These are phyloP conservation scores for Claviceps cyperi DNA, from an alignment of 2,329 filamentous ascomycete genomes.

Conservation along the genomic window DNA sequence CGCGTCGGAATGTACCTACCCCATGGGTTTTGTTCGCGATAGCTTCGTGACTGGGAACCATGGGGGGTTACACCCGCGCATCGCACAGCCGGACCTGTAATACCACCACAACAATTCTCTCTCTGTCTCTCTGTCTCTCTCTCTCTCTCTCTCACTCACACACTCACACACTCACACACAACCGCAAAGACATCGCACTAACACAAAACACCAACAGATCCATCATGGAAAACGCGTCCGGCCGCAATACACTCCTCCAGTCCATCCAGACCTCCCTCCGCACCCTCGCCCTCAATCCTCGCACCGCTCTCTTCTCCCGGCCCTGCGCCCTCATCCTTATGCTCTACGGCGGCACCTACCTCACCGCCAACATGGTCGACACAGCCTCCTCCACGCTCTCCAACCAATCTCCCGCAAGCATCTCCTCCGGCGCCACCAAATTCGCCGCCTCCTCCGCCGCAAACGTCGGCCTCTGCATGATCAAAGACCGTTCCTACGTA, in stretches of 20 bases:
- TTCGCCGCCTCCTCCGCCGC: conserved; percentile 68
- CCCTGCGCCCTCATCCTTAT: conserved; percentile 56
- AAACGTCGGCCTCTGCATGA: conserved; percentile 74
- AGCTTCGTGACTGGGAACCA: not conserved
- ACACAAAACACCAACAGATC: conserved; percentile 29
- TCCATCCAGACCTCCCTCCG: conserved; percentile 46
- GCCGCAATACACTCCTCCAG: conserved; percentile 41
- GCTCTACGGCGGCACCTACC: conserved; percentile 79
- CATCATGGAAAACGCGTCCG: conserved; percentile 73
- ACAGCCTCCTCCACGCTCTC: conserved; percentile 54
- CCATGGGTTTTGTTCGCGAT: no score
- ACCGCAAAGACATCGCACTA: no score
- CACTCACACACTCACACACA: no score
- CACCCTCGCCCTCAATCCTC: conserved; percentile 44
- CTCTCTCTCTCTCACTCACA: no score
- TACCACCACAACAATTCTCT: not conserved
- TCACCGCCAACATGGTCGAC: conserved; percentile 78
- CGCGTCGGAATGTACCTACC: no score
- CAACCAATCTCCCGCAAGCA: conserved; percentile 40
- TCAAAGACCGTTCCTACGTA: conserved; percentile 81
- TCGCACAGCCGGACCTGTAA: no score
- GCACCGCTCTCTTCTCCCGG: conserved; percentile 44
- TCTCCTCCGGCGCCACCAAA: conserved; percentile 64
- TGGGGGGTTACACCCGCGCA: not conserved
- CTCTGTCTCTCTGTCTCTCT: no score